Base-by-base conservation (phyloP, 2,329 filamentous ascomycete genomes). In the Parastagonospora nodorum region DNA sequence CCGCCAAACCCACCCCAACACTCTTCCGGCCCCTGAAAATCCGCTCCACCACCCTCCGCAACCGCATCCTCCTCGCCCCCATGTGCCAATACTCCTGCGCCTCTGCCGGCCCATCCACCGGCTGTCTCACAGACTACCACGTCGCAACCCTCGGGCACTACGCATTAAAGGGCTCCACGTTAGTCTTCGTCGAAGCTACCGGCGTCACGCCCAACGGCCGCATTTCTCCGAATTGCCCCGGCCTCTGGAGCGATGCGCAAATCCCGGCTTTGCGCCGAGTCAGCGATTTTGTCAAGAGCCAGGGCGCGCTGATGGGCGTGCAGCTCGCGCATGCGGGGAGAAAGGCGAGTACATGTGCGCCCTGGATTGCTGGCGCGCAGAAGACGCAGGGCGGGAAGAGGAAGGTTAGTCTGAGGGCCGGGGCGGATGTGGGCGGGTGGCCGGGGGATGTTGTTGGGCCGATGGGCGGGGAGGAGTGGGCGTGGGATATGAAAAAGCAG, bases 11-110 rank as follows among this genome's bases (percentile, higher is more conserved):
- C 1, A 50, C 58, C 2, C 70, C 72, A 0, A 73, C 63, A 1
- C 65, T 74, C 37, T 74, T 74, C 55, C 70, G 49, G 9, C 68
- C 72, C 5, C 64, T 74, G 24, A 67, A 60, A n/a, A 74, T 74
- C 44, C 66, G 72, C 36, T 58, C 58, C 29, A 63, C 60, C 2
- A 74, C 68, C 1, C 63, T 74, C 24, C 63, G 66, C 32, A 74
- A 74, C 54, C 66, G 72, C 50, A 72, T 74, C 47, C 45, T 72
- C 4, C 70, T 74, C 8, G 67, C 71, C 0, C 72, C 71, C n/a
- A 73, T 74, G 71, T 74, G 72, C 55, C 69, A 73, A 46, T 74
- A 68, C 57, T 63, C 56, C 40, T 69, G 64, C 8, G 67, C 71
- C 4, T 46, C 65, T 2, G 41, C 53, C 6, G 75, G 76, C 1